phyloP scores from a whole-genome alignment of 2,329 filamentous ascomycete species.

The Penicillium frequentans region DNA sequence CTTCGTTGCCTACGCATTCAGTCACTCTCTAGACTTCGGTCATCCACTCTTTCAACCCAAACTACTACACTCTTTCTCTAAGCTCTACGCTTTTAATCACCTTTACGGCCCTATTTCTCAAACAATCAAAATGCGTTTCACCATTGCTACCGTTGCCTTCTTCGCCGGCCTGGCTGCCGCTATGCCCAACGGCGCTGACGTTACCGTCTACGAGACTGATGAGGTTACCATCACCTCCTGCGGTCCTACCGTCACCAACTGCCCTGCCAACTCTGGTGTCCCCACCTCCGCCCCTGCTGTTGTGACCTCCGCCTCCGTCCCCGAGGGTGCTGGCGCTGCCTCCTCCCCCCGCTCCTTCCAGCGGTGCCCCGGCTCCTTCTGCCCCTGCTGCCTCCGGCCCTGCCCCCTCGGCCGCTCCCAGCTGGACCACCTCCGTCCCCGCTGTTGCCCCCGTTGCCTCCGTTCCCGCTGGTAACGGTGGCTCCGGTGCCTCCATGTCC shows the following conservation, averaged over 20 bases:
- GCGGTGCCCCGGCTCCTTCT: constrained; percentile 1
- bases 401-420: constrained; percentile 3
- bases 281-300: constrained; percentile 18
- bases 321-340: constrained; percentile 18
- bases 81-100: constrained; percentile 31
- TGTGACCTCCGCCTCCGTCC: constrained; percentile 13
- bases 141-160: constrained; percentile 41
- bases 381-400: neutral
- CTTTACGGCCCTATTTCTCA: constrained; percentile 31
- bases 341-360: constrained; percentile 4
- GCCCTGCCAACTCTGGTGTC: constrained; percentile 38
- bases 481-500: constrained; percentile 11
- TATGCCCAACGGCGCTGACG: constrained; percentile 33
- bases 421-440: constrained; percentile 10
- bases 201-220: constrained; percentile 59
- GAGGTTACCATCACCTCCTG: constrained; percentile 64
- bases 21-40: constrained; percentile 44
- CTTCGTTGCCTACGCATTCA: constrained; percentile 34
- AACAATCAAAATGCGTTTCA: constrained; percentile 45
- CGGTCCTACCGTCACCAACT: constrained; percentile 62
- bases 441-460: constrained; percentile 11
- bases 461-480: constrained; percentile 15
- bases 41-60: constrained; percentile 26
- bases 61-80: constrained; percentile 8
- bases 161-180: constrained; percentile 44